Evolutionary conservation across 495 filamentous ascomycete species (phyloP).

Genomic region (Bathelium albidoporum): DNA sequence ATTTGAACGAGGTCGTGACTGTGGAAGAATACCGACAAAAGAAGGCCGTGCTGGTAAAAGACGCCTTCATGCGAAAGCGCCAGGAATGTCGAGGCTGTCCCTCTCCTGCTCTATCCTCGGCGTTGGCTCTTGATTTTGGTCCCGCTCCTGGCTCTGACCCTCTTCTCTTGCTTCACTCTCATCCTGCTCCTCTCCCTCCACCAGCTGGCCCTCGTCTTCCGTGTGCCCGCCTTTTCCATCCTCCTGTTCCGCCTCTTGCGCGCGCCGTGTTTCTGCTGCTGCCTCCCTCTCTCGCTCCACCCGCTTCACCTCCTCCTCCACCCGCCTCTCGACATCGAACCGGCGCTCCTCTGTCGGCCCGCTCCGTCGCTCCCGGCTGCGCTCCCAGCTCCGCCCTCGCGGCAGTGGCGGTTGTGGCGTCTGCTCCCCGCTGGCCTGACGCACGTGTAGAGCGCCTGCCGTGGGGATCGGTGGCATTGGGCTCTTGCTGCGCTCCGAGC

Average conservation of each 20-base stretch:
- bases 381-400: not conserved
- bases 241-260: not conserved
- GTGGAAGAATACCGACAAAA: no score
- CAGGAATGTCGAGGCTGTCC: not conserved
- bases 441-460: not conserved
- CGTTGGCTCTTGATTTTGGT: not conserved
- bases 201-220: not conserved
- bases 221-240: not conserved
- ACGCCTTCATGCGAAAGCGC: not conserved
- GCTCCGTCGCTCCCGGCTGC: not conserved
- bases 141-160: no score
- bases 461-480: not conserved
- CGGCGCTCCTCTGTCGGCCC: not conserved
- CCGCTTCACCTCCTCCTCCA: not conserved
- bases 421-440: not conserved
- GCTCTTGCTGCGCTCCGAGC: not conserved
- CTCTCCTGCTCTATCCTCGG: not conserved
- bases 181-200: not conserved
- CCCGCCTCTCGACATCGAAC: constrained; percentile 3
- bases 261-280: not conserved
- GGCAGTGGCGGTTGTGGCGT: no score
- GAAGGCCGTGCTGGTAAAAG: no score
- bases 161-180: not conserved
- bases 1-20: no score
- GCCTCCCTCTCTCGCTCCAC: not conserved